Conservation (phyloP, 139 green algal species). For the Zygnema circumcarinatum region DNA sequence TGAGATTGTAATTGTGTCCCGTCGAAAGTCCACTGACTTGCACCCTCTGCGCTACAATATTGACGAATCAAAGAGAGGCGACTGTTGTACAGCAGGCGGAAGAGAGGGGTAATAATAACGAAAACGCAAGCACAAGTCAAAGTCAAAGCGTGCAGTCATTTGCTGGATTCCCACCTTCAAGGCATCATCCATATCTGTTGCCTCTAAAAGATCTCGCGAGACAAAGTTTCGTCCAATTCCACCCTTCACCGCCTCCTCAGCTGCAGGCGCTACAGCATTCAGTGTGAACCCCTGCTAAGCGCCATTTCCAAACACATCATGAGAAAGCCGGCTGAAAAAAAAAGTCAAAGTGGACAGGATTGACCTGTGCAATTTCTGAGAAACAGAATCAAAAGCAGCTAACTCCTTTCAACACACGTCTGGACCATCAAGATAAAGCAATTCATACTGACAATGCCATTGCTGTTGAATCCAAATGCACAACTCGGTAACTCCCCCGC, state of each 20-base stretch:
- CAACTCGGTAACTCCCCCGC: conserved; percentile 27
- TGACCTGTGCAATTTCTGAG: background rate
- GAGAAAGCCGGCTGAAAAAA: background rate
- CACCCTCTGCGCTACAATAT: conserved; percentile 28
- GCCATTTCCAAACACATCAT: background rate
- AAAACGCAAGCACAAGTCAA: background rate
- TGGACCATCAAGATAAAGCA: background rate
- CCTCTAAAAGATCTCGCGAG: conserved; percentile 48
- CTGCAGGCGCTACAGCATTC: conserved; percentile 35
- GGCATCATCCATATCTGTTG: conserved; percentile 31
- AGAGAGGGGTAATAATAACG: background rate
- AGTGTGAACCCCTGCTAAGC: conserved; percentile 41
- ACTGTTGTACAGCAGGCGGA: background rate
- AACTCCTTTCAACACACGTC: background rate
- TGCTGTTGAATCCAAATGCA: conserved; percentile 44
- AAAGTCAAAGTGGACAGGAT: conserved; percentile 5
- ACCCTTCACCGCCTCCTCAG: conserved; percentile 11
- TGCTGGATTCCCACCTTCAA: conserved; percentile 21
- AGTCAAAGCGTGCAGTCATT: too few species aligned
- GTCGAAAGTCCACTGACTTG: background rate
- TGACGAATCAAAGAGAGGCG: background rate
- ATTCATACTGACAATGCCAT: conserved; percentile 21
- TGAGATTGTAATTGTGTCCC: conserved; percentile 59
- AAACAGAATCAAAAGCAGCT: background rate
- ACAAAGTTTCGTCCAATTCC: conserved; percentile 51